Conservation (phyloP, 1,284 basidiomycete species). For the Marasmius sp. region DNA sequence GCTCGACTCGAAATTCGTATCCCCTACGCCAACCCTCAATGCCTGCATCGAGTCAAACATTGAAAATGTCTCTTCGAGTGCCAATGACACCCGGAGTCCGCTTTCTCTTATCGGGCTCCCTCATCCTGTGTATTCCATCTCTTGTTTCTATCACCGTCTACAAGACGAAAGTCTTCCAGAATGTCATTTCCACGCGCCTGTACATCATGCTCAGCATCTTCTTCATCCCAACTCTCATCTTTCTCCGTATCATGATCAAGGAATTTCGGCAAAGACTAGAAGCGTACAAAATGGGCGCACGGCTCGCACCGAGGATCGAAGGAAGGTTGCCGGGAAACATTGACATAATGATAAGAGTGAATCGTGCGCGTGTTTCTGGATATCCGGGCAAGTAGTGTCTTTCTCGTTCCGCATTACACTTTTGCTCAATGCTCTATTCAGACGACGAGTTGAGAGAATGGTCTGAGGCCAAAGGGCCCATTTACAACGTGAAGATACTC, state of each 20-base stretch:
- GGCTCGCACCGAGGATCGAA: neutral
- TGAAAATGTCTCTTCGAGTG: no score
- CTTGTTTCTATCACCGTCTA: neutral
- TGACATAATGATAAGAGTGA: neutral
- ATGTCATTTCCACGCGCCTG: neutral
- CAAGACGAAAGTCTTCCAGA: neutral
- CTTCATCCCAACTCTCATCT: neutral
- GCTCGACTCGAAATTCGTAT: no score
- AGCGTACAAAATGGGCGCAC: neutral
- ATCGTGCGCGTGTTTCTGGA: neutral
- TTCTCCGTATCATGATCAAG: neutral
- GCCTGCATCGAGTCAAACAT: no score
- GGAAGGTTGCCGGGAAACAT: neutral
- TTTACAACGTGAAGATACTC: constrained; percentile 20
- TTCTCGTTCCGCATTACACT: no score
- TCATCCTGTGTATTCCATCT: neutral
- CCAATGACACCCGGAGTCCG: neutral
- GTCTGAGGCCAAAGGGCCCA: constrained; percentile 17
- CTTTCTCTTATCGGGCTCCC: neutral
- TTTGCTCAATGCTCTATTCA: no score
- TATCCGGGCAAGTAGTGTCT: neutral
- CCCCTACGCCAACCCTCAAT: no score
- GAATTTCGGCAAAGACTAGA: neutral
- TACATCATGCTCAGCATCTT: neutral
- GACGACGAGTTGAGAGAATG: constrained; percentile 14